Conservation (phyloP, 768 basidiomycete species). For the Lactifluus rugatus region DNA sequence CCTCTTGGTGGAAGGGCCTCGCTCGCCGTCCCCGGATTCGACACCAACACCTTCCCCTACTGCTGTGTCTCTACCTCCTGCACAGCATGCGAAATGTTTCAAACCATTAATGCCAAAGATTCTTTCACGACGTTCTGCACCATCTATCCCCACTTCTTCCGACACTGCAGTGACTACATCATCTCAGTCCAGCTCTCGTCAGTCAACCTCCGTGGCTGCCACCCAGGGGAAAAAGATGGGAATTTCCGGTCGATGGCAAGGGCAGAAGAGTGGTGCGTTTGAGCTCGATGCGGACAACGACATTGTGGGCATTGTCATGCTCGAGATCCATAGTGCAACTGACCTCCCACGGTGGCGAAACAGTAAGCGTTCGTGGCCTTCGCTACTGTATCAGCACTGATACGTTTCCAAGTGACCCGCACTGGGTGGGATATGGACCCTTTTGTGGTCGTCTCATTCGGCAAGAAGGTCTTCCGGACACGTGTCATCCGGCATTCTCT, state of each 20-base stretch:
- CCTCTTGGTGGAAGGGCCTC: background rate
- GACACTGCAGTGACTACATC: slow-evolving; percentile 18
- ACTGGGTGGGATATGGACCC: slow-evolving; percentile 97
- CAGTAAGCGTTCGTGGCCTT: slow-evolving; percentile 39
- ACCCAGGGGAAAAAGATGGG: slow-evolving; percentile 24
- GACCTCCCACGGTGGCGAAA: slow-evolving; percentile 84
- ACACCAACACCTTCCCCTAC: slow-evolving; percentile 13
- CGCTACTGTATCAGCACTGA: background rate
- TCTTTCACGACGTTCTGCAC: slow-evolving; percentile 27
- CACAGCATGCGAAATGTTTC: slow-evolving; percentile 24
- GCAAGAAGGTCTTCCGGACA: slow-evolving; percentile 94
- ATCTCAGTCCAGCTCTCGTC: slow-evolving; percentile 5
- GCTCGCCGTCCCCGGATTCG: slow-evolving; percentile 1
- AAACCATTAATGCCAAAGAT: slow-evolving; percentile 26
- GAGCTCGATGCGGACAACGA: slow-evolving; percentile 68
- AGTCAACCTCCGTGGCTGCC: slow-evolving; percentile 15
- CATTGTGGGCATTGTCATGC: slow-evolving; percentile 88
- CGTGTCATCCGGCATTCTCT: slow-evolving; percentile 76
- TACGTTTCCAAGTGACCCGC: slow-evolving; percentile 51
- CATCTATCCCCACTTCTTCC: slow-evolving; percentile 22
- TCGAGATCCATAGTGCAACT: slow-evolving; percentile 77
- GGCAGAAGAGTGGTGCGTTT: slow-evolving; percentile 34
- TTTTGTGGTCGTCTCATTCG: slow-evolving; percentile 91
- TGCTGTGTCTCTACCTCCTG: slow-evolving; percentile 21
- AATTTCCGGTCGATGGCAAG: slow-evolving; percentile 33